A percentile compares a stretch with the other conserved stretches of the same genome.
These are phyloP conservation scores for Sordaria brevicollis DNA, from an alignment of 495 filamentous ascomycete genomes.

Conservation along the genomic window DNA sequence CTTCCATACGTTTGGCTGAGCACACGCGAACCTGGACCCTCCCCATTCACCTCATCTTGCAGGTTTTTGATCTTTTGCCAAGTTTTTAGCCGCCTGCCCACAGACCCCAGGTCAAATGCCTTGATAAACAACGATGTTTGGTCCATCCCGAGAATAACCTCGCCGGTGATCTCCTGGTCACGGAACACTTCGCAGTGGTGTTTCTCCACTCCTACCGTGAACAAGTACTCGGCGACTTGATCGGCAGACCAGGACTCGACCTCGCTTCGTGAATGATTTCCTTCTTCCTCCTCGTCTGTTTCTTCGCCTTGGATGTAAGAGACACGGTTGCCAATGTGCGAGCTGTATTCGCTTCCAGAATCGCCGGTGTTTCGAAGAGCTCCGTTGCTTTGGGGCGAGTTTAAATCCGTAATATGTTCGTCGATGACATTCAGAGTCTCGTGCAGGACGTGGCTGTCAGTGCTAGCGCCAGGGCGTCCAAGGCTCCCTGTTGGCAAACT, in stretches of 20 bases:
- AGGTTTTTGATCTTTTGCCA: slow-evolving; percentile 89
- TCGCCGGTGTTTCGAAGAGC: slow-evolving; percentile 52
- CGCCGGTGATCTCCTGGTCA: slow-evolving; percentile 92
- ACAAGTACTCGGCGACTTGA: slow-evolving; percentile 78
- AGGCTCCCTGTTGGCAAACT: slow-evolving; percentile 14
- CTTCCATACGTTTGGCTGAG: slow-evolving; percentile 43
- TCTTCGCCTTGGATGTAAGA: slow-evolving; percentile 88
- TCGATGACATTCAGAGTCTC: slow-evolving; percentile 96
- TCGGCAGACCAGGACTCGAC: slow-evolving; percentile 65
- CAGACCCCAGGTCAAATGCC: slow-evolving; percentile 86
- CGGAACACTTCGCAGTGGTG: slow-evolving; percentile 86
- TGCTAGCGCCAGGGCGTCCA: slow-evolving; percentile 26
- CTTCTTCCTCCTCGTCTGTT: slow-evolving; percentile 60
- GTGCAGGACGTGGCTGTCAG: slow-evolving; percentile 78
- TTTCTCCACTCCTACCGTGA: slow-evolving; percentile 67
- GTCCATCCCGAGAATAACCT: slow-evolving; percentile 88
- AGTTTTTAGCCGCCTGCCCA: slow-evolving; percentile 79
- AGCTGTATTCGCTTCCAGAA: slow-evolving; percentile 85
- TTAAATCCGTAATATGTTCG: slow-evolving; percentile 93
- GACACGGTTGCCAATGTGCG: slow-evolving; percentile 59
- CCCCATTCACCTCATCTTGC: slow-evolving; percentile 65
- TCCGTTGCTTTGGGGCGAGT: slow-evolving; percentile 50
- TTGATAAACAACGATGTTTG: slow-evolving; percentile 89
- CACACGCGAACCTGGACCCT: slow-evolving; percentile 24
- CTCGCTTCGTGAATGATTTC: slow-evolving; percentile 46